Percentiles rank a stretch among this genome's conserved stretches.
Evolutionary conservation across 2,329 filamentous ascomycete genomes (phyloP).

Genomic region (Coniochaeta sp.): DNA sequence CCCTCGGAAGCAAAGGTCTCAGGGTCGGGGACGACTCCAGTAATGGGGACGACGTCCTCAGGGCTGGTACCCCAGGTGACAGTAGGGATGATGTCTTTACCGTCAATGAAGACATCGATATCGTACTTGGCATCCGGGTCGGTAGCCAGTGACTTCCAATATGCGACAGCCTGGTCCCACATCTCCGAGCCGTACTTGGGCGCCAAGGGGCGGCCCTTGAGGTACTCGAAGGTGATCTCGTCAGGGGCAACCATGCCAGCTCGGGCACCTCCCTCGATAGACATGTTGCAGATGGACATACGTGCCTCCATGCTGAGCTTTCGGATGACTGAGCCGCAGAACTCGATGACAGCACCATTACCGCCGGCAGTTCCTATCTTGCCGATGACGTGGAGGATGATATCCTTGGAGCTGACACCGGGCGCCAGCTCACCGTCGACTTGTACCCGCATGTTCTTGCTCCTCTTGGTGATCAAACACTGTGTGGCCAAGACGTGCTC

Average conservation of each 20-base stretch:
- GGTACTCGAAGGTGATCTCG: constrained; percentile 88
- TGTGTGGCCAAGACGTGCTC: constrained; percentile 97
- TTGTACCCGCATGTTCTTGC: constrained; percentile 98
- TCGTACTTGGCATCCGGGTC: constrained; percentile 89
- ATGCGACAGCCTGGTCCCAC: constrained; percentile 81
- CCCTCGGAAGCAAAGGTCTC: constrained; percentile 74
- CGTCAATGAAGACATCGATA: constrained; percentile 80
- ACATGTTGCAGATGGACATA: constrained; percentile 99
- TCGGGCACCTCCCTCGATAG: constrained; percentile 90
- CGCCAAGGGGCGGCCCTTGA: constrained; percentile 83
- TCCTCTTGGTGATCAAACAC: constrained; percentile 87
- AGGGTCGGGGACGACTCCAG: constrained; percentile 80
- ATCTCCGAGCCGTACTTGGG: constrained; percentile 77
- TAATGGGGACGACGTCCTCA: constrained; percentile 94
- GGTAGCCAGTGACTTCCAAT: constrained; percentile 82
- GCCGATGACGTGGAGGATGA: constrained; percentile 88
- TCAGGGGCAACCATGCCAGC: constrained; percentile 97
- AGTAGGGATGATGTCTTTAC: constrained; percentile 87
- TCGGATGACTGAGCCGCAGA: constrained; percentile 90
- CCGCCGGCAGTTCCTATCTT: constrained; percentile 92
- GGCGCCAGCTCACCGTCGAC: constrained; percentile 85
- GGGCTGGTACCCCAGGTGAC: constrained; percentile 96
- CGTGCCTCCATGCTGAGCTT: constrained; percentile 89
- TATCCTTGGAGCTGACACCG: constrained; percentile 93
- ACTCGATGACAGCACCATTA: constrained; percentile 92